Conservation (phyloP, 2,329 filamentous ascomycete species). For the Canariomyces notabilis region DNA sequence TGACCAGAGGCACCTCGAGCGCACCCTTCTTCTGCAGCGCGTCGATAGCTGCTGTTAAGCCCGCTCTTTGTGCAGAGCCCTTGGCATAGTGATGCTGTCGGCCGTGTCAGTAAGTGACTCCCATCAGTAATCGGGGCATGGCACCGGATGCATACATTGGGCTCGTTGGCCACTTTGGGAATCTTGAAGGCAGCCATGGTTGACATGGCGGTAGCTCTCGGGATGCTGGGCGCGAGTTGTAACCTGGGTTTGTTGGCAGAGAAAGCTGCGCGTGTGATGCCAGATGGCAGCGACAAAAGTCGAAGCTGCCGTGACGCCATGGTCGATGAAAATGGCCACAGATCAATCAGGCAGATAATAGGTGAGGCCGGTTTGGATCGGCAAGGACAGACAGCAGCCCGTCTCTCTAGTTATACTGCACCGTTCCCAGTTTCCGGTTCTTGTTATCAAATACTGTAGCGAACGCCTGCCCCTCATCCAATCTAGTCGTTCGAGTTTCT, state of each 20-base stretch:
- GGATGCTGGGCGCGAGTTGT: slow-evolving; percentile 4
- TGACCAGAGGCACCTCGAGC: slow-evolving; percentile 73
- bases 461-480: slow-evolving; percentile 16
- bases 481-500: slow-evolving; percentile 1
- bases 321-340: not conserved
- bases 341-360: not conserved
- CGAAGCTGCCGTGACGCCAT: slow-evolving; percentile 23
- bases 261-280: slow-evolving; percentile 16
- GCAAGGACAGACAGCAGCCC: slow-evolving; percentile 5
- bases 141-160: slow-evolving; percentile 64
- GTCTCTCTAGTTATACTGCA: not conserved
- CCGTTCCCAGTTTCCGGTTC: not conserved
- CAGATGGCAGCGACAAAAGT: slow-evolving; percentile 16
- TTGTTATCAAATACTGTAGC: slow-evolving; percentile 1
- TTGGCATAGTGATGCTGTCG: slow-evolving; percentile 81
- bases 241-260: slow-evolving; percentile 18
- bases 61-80: slow-evolving; percentile 72
- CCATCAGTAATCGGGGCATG: not conserved
- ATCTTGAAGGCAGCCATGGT: slow-evolving; percentile 82
- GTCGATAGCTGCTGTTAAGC: slow-evolving; percentile 69
- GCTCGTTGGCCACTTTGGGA: slow-evolving; percentile 83
- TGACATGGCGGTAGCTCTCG: slow-evolving; percentile 33
- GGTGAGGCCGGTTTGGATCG: slow-evolving; percentile 14
- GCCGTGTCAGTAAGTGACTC: slow-evolving; percentile 1
- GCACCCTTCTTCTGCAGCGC: slow-evolving; percentile 63